These are phyloP conservation scores for Coemansia sp. DNA, from an alignment of 192 early-diverging fungal species.

Conservation along the genomic window DNA sequence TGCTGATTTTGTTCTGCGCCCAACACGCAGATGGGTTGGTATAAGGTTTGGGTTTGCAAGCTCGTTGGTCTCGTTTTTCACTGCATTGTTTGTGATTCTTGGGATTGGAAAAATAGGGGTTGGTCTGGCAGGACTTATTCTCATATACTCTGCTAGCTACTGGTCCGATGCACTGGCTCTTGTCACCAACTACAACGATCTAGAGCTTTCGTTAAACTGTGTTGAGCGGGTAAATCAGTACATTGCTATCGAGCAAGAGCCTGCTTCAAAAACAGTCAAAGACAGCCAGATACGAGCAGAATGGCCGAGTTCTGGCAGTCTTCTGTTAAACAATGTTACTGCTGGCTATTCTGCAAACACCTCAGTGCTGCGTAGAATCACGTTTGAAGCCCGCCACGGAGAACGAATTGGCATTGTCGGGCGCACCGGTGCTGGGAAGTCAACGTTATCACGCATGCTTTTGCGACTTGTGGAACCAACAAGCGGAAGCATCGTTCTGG, in stretches of 20 bases:
- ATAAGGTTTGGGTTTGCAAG: slow-evolving; percentile 74
- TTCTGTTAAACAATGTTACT: slow-evolving; percentile 64
- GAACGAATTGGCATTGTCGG: slow-evolving; percentile 90
- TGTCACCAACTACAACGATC: slow-evolving; percentile 67
- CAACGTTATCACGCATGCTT: slow-evolving; percentile 64
- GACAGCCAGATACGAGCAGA: slow-evolving; percentile 52
- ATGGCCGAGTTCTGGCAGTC: slow-evolving; percentile 69
- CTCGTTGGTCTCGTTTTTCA: slow-evolving; percentile 66
- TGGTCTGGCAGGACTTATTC: slow-evolving; percentile 78
- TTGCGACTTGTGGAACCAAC: slow-evolving; percentile 72
- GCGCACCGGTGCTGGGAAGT: slow-evolving; percentile 80
- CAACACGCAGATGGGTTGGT: slow-evolving; percentile 76
- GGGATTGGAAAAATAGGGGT: slow-evolving; percentile 58
- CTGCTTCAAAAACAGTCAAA: slow-evolving; percentile 57
- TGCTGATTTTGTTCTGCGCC: slow-evolving; percentile 78
- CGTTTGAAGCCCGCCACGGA: slow-evolving; percentile 63
- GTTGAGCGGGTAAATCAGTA: slow-evolving; percentile 83
- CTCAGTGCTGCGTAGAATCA: slow-evolving; percentile 73
- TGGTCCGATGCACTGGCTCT: slow-evolving; percentile 70
- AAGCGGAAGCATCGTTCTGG: slow-evolving; percentile 66
- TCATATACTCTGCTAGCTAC: slow-evolving; percentile 81
- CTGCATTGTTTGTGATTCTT: slow-evolving; percentile 65
- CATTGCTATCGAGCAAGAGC: slow-evolving; percentile 74
- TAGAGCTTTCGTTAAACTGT: slow-evolving; percentile 78
- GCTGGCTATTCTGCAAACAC: slow-evolving; percentile 70